Percentiles rank a stretch among this genome's conserved stretches.
These are phyloP conservation scores for Diaporthe destruens DNA, from an alignment of 2,329 filamentous ascomycete species.

Conservation along the genomic window DNA sequence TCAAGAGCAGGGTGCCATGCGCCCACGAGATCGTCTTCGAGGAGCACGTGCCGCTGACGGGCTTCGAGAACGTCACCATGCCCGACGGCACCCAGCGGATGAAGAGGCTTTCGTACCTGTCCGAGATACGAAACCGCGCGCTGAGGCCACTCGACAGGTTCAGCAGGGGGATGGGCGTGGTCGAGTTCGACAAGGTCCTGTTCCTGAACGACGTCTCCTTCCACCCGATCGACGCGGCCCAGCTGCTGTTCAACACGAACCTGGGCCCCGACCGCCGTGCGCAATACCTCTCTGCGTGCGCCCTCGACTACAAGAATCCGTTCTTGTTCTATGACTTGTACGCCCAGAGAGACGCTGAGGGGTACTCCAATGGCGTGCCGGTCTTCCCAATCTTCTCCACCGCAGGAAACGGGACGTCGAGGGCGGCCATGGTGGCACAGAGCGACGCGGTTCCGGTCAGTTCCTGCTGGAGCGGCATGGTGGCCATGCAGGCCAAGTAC, in stretches of 20 bases:
- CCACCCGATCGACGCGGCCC: conserved; percentile 63
- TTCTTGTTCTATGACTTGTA: conserved; percentile 81
- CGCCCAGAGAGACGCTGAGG: conserved; percentile 75
- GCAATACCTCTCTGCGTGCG: conserved; percentile 77
- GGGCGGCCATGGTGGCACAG: conserved; percentile 72
- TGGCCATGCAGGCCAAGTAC: conserved; percentile 72
- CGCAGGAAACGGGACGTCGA: conserved; percentile 64
- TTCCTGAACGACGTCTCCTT: conserved; percentile 77
- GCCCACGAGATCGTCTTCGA: conserved; percentile 69
- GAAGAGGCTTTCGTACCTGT: conserved; percentile 80
- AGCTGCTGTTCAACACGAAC: conserved; percentile 74
- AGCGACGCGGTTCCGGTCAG: conserved; percentile 76
- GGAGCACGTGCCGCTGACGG: conserved; percentile 66
- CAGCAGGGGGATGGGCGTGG: conserved; percentile 51
- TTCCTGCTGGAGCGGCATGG: conserved; percentile 81
- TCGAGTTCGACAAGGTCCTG: conserved; percentile 67
- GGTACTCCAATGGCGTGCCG: conserved; percentile 72
- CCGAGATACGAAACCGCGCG: conserved; percentile 79
- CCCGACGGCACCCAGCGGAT: conserved; percentile 73
- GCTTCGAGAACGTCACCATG: conserved; percentile 70
- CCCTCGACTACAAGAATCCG: conserved; percentile 76
- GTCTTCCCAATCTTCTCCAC: conserved; percentile 77
- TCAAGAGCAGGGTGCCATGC: conserved; percentile 62
- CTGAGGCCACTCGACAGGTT: conserved; percentile 70
- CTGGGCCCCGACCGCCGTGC: conserved; percentile 62